Evolutionary conservation across 345 rosid species (phyloP), one percentile per base, ranked within the genome.

Genomic region (Eucalyptus urophylla): DNA sequence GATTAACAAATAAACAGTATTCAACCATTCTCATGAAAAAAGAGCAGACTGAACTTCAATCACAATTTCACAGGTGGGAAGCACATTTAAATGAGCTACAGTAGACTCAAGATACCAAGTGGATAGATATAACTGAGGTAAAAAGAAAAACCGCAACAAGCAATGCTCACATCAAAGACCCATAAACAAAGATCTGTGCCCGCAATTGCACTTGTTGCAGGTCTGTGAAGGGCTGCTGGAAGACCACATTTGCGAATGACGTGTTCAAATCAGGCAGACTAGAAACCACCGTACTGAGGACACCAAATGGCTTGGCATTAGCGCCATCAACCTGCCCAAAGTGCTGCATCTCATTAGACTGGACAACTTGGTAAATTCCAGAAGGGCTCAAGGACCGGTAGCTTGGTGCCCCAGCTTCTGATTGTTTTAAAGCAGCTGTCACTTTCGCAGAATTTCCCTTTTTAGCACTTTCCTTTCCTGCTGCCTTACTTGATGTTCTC

Each of bases 171-270:
- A 98, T 98, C 91, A 98, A 91, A 89, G 98, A 95, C 88, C 99
- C 99, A 89, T 98, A 98, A 88, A 97, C 99, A 93, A 98, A 96
- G 89, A 98, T 98, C 94, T 98, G 99, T 87, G 99, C 97, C 72
- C 99, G 99, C 89, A 98, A 93, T 91, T 98, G 99, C 93, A 97
- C 97, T 98, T 98, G 99, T 90, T 98, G 99, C 90, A 94, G 90
- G 91, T 98, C 99, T 5, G 98, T 96, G 93, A 98, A 98, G 91
- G 99, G 98, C 93, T 97, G 99, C 53, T 91, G 97, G 93, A 94
- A 94, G 86, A 93, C 89, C 91, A 91, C 89, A 83, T 95, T 90
- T 81, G 92, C 92, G 89, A 96, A 91, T 17, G 94, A 93, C 87
- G 94, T 87, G 92, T 94, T 98, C 89, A 98, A 90, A 93, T 96